Base-by-base conservation (phyloP, 2,329 filamentous ascomycete species). In the Arthroderma sp. region DNA sequence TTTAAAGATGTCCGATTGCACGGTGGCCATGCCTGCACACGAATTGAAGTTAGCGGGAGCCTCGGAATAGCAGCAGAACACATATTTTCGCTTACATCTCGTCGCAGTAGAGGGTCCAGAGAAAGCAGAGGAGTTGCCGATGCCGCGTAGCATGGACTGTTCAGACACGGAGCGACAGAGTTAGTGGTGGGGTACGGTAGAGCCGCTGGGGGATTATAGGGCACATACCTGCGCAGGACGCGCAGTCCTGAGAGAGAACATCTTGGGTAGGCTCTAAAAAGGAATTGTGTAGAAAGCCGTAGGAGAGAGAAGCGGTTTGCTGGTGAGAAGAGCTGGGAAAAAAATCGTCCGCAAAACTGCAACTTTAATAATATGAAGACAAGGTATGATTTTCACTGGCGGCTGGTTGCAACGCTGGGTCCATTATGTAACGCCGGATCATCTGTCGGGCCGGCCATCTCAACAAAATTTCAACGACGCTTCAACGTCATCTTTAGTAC, bases 1-100 rank as follows among this genome's bases (percentile, higher is more conserved):
- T 78, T 95, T 94, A 79, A 96, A 95, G 70, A 96, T 89, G 70
- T 96, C 91, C 65, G 83, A 83, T 69, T 87, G 80, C 58, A 94
- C 74, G 53, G 85, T 94, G 58, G 86, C 85, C 65, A 87, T 73
- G 53, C 71, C 72, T 75, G 51, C n/a, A 39, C 32, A 43, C 28
- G 33, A 33, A 39, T 39, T 44, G 43, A 38, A 28, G 36, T 29
- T 36, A n/a, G 6, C 37, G 22, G 11, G 31, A 33, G 15, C 34
- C 28, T 15, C 32, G 28, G 34, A 29, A 38, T 43, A 11, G 22
- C 31, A 38, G 36, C 34, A 40, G 36, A 42, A 33, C 29, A 22
- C 15, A 22, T 22, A 22, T 22, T 22, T 49, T 43, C 50, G 61
- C 72, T 58, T 71, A 78, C 75, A 71, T 66, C 75, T 69, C 49